phyloP scores from a whole-genome alignment of 257 asterid genomes.

The Catharanthus roseus region DNA sequence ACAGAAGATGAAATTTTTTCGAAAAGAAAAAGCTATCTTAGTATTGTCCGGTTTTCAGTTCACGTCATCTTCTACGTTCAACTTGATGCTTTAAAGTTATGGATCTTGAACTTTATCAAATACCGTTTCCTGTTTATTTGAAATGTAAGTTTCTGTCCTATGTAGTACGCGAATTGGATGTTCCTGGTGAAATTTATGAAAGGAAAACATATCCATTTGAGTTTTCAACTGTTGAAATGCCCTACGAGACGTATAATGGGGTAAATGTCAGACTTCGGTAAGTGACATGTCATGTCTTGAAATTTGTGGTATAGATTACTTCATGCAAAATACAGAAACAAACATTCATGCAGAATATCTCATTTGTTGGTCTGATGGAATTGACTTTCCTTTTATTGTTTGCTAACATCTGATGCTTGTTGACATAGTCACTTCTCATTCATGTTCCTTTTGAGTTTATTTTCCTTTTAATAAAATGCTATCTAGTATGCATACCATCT shows the following conservation, averaged over 20 bases:
- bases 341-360: background rate
- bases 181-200: constrained; percentile 95
- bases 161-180: constrained; percentile 81
- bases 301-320: constrained; percentile 1
- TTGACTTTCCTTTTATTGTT: background rate
- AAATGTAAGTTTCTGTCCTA: constrained; percentile 9
- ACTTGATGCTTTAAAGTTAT: background rate
- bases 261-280: constrained; percentile 90
- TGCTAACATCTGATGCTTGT: background rate
- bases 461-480: background rate
- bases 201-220: constrained; percentile 92
- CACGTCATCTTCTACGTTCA: background rate
- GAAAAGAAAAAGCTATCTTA: too few relatives aligned
- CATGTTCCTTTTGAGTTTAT: background rate
- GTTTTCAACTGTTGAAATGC: constrained; percentile 99
- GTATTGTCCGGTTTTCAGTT: too few relatives aligned
- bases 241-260: constrained; percentile 92
- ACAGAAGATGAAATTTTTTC: too few relatives aligned
- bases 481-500: background rate
- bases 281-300: constrained; percentile 20
- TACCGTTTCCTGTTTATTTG: constrained; percentile 6
- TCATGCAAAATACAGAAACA: background rate
- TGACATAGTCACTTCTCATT: background rate
- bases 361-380: background rate
- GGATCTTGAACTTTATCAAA: background rate